Evolutionary conservation across 306 rosid species (phyloP).

Genomic region (Ceratonia siliqua): DNA sequence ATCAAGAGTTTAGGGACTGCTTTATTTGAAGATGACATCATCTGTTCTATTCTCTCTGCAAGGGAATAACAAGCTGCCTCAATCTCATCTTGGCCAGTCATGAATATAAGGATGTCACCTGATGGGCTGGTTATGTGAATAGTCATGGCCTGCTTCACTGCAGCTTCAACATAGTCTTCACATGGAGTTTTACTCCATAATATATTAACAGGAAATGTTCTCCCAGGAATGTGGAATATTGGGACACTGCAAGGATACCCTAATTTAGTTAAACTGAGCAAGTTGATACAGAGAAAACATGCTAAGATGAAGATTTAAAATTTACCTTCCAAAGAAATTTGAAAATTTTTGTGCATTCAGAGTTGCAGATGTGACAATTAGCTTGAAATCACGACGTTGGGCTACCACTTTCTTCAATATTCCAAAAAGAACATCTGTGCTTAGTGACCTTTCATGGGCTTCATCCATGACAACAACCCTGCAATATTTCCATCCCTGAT

Average conservation of each 20-base stretch:
- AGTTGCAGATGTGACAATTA: slow-evolving; percentile 96
- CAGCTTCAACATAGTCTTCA: slow-evolving; percentile 96
- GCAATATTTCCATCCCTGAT: slow-evolving; percentile 39
- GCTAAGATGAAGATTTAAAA: slow-evolving; percentile 9
- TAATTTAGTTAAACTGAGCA: slow-evolving; percentile 27
- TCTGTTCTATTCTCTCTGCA: slow-evolving; percentile 92
- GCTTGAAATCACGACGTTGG: slow-evolving; percentile 93
- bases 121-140: slow-evolving; percentile 95
- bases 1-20: slow-evolving; percentile 87
- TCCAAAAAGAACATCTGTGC: slow-evolving; percentile 93
- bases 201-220: slow-evolving; percentile 91
- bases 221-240: slow-evolving; percentile 85
- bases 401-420: slow-evolving; percentile 96
- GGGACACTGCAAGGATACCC: slow-evolving; percentile 76
- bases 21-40: slow-evolving; percentile 66
- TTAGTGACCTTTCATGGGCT: slow-evolving; percentile 96
- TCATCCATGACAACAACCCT: slow-evolving; percentile 98
- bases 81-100: slow-evolving; percentile 99
- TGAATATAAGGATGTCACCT: slow-evolving; percentile 95
- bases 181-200: slow-evolving; percentile 90
- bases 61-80: slow-evolving; percentile 97
- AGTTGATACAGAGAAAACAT: slow-evolving; percentile 6
- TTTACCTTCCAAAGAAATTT: slow-evolving; percentile 93
- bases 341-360: slow-evolving; percentile 91
- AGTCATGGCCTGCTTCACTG: slow-evolving; percentile 99